phyloP scores from a whole-genome alignment of 345 rosid species.

The Populus simonii region DNA sequence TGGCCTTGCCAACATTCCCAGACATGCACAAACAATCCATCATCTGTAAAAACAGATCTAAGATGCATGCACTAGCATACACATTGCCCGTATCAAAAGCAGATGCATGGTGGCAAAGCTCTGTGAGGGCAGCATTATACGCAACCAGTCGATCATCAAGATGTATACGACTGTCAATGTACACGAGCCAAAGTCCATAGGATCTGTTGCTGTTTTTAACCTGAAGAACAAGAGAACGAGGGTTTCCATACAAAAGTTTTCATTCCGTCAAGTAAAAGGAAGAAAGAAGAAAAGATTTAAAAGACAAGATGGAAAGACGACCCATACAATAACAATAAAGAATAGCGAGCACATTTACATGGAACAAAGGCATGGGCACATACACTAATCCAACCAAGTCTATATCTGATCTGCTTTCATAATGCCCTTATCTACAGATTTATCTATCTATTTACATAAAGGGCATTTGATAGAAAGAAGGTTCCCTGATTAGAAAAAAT shows the following conservation, averaged over 20 bases:
- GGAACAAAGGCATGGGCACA: background rate
- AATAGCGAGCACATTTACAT: background rate
- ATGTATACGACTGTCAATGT: slow-evolving; percentile 72
- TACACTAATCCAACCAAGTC: background rate
- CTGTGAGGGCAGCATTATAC: slow-evolving; percentile 64
- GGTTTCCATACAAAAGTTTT: slow-evolving; percentile 40
- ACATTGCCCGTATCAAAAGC: slow-evolving; percentile 35
- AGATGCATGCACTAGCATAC: slow-evolving; percentile 71
- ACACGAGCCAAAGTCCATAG: slow-evolving; percentile 84
- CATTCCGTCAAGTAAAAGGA: slow-evolving; percentile 5
- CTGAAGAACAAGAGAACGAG: slow-evolving; percentile 50
- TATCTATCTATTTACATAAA: too few relatives aligned
- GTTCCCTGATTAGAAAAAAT: background rate
- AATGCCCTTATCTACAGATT: too few relatives aligned
- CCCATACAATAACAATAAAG: background rate
- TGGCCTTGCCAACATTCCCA: slow-evolving; percentile 63
- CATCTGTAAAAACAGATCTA: slow-evolving; percentile 91
- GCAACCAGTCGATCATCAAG: slow-evolving; percentile 67
- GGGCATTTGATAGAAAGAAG: background rate
- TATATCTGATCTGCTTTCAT: background rate
- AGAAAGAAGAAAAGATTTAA: background rate
- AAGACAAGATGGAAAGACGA: background rate
- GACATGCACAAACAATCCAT: slow-evolving; percentile 72
- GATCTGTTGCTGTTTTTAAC: slow-evolving; percentile 62
- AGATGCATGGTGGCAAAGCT: slow-evolving; percentile 49